A percentile compares a stretch with the other conserved stretches of the same genome.
Conservation (phyloP, 1,284 basidiomycete species). For the Violaceomyces palustris region DNA sequence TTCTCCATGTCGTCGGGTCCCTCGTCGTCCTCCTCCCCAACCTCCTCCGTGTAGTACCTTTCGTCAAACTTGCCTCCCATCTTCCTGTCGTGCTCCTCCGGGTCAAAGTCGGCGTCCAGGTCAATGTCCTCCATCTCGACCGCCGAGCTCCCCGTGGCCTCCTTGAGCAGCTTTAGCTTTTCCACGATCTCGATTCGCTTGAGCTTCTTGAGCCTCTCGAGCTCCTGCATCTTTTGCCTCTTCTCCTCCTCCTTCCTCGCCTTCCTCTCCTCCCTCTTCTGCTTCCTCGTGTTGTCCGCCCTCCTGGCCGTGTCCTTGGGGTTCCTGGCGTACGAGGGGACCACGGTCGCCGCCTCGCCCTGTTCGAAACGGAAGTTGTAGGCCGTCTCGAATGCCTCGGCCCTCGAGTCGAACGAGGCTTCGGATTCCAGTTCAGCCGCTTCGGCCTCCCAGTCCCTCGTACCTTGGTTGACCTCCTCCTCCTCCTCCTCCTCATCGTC, state of each 20-base stretch:
- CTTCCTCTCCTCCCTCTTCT: constrained; percentile 42
- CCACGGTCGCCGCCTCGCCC: constrained; percentile 33
- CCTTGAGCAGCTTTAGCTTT: constrained; percentile 40
- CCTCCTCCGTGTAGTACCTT: constrained; percentile 29
- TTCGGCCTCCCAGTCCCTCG: constrained; percentile 48
- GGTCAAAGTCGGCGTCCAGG: constrained; percentile 49
- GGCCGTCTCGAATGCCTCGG: constrained; percentile 49
- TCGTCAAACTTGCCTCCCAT: constrained; percentile 47
- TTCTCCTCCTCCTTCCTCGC: constrained; percentile 47
- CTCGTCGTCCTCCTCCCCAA: constrained; percentile 19
- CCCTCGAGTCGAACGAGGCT: constrained; percentile 45
- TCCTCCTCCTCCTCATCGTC: constrained; percentile 1
- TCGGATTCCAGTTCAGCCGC: constrained; percentile 49
- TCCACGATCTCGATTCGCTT: constrained; percentile 47
- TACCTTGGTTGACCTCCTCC: background rate
- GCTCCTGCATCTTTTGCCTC: constrained; percentile 41
- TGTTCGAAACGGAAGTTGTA: constrained; percentile 53
- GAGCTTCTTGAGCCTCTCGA: constrained; percentile 39
- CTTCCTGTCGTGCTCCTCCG: constrained; percentile 42
- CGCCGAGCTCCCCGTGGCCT: constrained; percentile 39
- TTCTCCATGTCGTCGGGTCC: constrained; percentile 58
- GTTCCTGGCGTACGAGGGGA: constrained; percentile 43
- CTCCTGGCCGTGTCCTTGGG: constrained; percentile 41
- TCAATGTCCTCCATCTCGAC: constrained; percentile 38
- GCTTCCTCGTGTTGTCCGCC: constrained; percentile 45